phyloP scores from a whole-genome alignment of 2,329 filamentous ascomycete genomes.

The Aspergillus candidus region DNA sequence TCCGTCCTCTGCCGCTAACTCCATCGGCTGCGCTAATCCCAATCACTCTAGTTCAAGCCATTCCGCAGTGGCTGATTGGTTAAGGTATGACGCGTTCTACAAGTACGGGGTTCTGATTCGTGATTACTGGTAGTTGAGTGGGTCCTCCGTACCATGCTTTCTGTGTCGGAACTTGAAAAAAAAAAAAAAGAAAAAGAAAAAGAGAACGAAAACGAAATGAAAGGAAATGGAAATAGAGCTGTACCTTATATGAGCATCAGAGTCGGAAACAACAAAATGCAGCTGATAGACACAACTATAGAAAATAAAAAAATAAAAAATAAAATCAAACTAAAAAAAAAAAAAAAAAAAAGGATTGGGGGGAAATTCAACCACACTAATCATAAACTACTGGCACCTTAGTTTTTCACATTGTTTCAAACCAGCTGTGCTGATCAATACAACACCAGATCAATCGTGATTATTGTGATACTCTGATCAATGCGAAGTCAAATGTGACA shows the following conservation, averaged over 20 bases:
- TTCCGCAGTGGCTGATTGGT: conserved; percentile 28
- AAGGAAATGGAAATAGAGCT: conserved; percentile 8
- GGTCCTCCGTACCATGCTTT: conserved; percentile 19
- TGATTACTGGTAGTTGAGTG: conserved; percentile 6
- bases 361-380: conserved; percentile 8
- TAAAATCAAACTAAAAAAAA: background rate
- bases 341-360: conserved; percentile 1
- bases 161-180: conserved; percentile 16
- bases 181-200: conserved; percentile 6
- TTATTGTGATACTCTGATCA: conserved; percentile 10
- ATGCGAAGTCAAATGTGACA: conserved; percentile 17
- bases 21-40: conserved; percentile 31
- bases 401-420: background rate
- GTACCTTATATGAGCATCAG: background rate
- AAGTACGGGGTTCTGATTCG: conserved; percentile 20
- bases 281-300: background rate
- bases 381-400: conserved; percentile 1
- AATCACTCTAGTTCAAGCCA: conserved; percentile 29
- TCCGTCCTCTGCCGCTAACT: conserved; percentile 32
- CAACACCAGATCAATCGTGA: conserved; percentile 9
- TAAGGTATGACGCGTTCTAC: conserved; percentile 19
- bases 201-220: conserved; percentile 1
- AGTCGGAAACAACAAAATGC: too few species aligned
- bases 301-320: too few species aligned
- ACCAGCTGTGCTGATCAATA: background rate